A percentile compares a stretch with the other conserved stretches of the same genome.
Evolutionary conservation across 2,329 filamentous ascomycete genomes (phyloP).

Genomic region (Cladosporium oxysporum): DNA sequence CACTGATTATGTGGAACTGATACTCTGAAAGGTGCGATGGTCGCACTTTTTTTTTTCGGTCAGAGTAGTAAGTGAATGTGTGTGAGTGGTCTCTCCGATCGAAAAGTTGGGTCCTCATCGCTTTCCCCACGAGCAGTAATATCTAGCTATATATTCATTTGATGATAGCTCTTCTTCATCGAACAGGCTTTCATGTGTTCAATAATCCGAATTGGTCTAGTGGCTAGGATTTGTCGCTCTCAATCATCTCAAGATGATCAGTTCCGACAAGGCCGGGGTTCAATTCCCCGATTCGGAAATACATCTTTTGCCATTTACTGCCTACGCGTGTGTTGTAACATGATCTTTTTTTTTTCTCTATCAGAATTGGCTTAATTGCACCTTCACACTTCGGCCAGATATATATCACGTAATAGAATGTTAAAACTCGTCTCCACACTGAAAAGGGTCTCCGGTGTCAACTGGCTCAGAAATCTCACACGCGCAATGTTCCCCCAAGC

Average conservation of each 20-base stretch:
- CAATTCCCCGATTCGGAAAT: constrained; percentile 10
- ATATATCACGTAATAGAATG: constrained; percentile 9
- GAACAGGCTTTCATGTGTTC: neutral
- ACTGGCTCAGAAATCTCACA: neutral
- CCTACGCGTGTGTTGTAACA: too few relatives aligned
- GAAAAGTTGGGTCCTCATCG: too few relatives aligned
- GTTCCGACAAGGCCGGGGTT: constrained; percentile 13
- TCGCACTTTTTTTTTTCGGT: neutral
- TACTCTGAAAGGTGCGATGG: neutral
- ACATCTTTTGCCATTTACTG: neutral
- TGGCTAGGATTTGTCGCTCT: constrained; percentile 16
- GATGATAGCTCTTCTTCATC: too few relatives aligned
- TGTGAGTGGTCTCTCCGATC: neutral
- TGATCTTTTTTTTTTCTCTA: neutral
- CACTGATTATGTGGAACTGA: neutral
- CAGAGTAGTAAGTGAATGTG: neutral
- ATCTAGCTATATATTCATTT: too few relatives aligned
- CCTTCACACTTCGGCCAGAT: neutral
- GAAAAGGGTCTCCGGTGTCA: neutral
- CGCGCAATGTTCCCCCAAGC: constrained; percentile 14
- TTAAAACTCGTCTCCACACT: constrained; percentile 6
- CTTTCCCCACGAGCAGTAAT: too few relatives aligned
- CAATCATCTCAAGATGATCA: neutral
- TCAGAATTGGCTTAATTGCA: neutral
- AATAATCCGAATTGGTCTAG: neutral